phyloP scores from a whole-genome alignment of 2,329 filamentous ascomycete genomes.

The Penicillium griseofulvum region DNA sequence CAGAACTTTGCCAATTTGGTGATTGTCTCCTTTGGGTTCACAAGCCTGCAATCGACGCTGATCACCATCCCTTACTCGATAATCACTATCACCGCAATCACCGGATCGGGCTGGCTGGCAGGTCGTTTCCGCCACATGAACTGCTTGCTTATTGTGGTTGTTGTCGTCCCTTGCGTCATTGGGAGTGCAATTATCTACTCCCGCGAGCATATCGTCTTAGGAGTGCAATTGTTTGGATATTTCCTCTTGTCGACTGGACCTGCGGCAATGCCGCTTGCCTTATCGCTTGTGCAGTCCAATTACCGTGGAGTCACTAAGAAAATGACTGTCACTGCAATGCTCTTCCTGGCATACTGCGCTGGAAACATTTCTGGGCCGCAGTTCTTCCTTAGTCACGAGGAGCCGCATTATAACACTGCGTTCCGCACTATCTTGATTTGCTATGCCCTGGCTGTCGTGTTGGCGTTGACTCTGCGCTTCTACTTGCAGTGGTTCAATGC shows the following conservation, averaged over 20 bases:
- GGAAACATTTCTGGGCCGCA: conserved; percentile 59
- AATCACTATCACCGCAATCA: conserved; percentile 50
- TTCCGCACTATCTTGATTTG: conserved; percentile 58
- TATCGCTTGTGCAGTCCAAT: conserved; percentile 57
- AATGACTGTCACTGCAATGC: conserved; percentile 57
- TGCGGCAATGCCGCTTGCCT: conserved; percentile 53
- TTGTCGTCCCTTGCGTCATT: conserved; percentile 52
- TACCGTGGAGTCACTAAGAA: conserved; percentile 60
- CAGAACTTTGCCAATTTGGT: conserved; percentile 49
- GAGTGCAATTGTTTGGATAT: conserved; percentile 56
- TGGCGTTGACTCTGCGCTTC: conserved; percentile 46
- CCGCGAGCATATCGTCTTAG: conserved; percentile 38
- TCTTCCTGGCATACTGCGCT: conserved; percentile 56
- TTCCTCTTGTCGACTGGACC: conserved; percentile 57
- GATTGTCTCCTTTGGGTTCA: conserved; percentile 21
- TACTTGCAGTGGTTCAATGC: conserved; percentile 52
- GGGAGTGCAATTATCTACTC: conserved; percentile 56
- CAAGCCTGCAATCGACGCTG: conserved; percentile 31
- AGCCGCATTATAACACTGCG: conserved; percentile 53
- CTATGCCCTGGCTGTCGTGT: conserved; percentile 51
- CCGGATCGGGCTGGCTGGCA: conserved; percentile 52
- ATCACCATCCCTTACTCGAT: conserved; percentile 61
- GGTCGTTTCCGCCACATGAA: conserved; percentile 53
- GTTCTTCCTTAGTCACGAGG: conserved; percentile 52
- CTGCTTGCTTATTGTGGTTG: conserved; percentile 52